Conservation (phyloP, 495 filamentous ascomycete genomes). For the Diplogelasinospora grovesii region DNA sequence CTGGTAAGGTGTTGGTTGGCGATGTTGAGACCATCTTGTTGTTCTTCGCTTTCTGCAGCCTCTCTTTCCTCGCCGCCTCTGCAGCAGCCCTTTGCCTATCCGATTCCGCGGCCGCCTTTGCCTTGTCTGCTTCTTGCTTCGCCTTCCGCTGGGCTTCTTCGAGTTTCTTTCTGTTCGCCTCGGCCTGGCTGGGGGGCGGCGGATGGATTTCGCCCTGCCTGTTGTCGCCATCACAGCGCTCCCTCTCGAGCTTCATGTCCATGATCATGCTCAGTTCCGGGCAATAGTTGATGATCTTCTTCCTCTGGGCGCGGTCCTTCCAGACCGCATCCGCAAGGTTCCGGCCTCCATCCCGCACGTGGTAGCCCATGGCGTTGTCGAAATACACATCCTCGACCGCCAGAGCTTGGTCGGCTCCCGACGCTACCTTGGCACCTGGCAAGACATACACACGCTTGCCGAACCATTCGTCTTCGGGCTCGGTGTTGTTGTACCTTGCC, state of each 20-base stretch:
- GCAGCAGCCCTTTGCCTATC: no score
- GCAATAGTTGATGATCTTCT: slow-evolving; percentile 41
- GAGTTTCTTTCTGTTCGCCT: background rate
- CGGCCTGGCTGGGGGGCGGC: background rate
- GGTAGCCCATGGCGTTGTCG: slow-evolving; percentile 43
- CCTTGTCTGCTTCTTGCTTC: background rate
- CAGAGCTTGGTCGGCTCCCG: slow-evolving; percentile 28
- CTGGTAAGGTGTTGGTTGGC: no score
- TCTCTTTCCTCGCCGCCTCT: no score
- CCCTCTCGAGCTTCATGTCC: slow-evolving; percentile 43
- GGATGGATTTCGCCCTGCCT: slow-evolving; percentile 13
- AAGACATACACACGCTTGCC: slow-evolving; percentile 34
- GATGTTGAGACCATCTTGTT: no score
- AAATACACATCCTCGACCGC: slow-evolving; percentile 41
- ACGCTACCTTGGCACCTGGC: slow-evolving; percentile 39
- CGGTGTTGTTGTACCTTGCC: slow-evolving; percentile 35
- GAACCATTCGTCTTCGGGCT: slow-evolving; percentile 47
- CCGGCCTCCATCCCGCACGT: slow-evolving; percentile 33
- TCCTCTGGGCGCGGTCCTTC: slow-evolving; percentile 29
- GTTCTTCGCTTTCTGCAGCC: no score
- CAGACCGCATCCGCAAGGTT: slow-evolving; percentile 34
- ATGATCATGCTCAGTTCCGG: slow-evolving; percentile 45
- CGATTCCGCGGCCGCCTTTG: no score
- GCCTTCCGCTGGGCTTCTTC: background rate
- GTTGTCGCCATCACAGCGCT: slow-evolving; percentile 32